Percentiles rank a stretch among this genome's conserved stretches.
Evolutionary conservation across 1,139 yeast species (phyloP).

Genomic region (Suhomyces anneliseae): DNA sequence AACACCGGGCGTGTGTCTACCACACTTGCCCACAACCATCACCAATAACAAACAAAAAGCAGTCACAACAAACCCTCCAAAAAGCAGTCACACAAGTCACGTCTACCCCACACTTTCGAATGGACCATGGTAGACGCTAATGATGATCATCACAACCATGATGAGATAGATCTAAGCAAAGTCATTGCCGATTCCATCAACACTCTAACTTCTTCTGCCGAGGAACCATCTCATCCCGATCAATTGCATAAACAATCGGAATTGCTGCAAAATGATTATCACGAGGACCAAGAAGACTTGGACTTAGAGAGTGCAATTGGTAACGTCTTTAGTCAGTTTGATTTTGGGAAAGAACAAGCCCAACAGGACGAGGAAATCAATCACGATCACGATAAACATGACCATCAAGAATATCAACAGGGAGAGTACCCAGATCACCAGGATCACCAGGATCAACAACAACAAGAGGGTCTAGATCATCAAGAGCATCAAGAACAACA

Average conservation of each 20-base stretch:
- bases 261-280: slow-evolving; percentile 12
- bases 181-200: slow-evolving; percentile 16
- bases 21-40: not conserved
- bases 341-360: slow-evolving; percentile 12
- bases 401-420: not conserved
- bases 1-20: not conserved
- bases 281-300: slow-evolving; percentile 12
- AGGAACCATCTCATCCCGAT: slow-evolving; percentile 1
- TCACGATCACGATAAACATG: slow-evolving; percentile 1
- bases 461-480: not conserved
- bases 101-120: not conserved
- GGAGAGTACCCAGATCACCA: not conserved
- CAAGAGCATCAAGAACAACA: not conserved
- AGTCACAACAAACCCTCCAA: slow-evolving; percentile 9
- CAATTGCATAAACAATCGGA: slow-evolving; percentile 3
- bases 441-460: not conserved
- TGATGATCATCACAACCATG: slow-evolving; percentile 4
- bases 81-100: slow-evolving; percentile 17
- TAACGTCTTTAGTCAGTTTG: slow-evolving; percentile 37
- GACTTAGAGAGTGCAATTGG: slow-evolving; percentile 38
- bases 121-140: slow-evolving; percentile 5
- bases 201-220: slow-evolving; percentile 7
- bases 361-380: slow-evolving; percentile 1
- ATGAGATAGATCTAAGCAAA: slow-evolving; percentile 12
- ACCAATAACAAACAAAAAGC: slow-evolving; percentile 7